A percentile compares a stretch with the other conserved stretches of the same genome.
Evolutionary conservation across 305 asterid genomes (phyloP).

Genomic region (Stenogyne calaminthoides): DNA sequence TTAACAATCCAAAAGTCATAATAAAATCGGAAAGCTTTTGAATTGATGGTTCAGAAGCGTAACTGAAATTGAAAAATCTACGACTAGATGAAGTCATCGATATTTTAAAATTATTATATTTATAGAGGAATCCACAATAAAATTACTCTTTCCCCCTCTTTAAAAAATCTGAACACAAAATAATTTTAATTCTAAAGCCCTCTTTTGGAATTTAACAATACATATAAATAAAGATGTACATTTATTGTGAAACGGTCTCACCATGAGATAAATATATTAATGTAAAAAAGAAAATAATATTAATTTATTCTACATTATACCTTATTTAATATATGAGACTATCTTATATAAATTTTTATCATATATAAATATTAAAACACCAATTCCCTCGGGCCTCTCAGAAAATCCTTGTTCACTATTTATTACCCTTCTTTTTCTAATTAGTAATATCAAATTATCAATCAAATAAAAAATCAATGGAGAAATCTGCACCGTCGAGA

Average conservation of each 20-base stretch:
- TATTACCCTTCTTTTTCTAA: not conserved
- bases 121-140: not conserved
- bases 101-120: slow-evolving; percentile 21
- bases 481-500: slow-evolving; percentile 27
- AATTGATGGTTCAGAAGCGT: too few relatives aligned
- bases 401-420: not conserved
- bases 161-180: slow-evolving; percentile 21
- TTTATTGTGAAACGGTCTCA: too few relatives aligned
- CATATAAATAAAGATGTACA: too few relatives aligned
- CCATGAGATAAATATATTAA: too few relatives aligned
- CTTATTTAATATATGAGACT: too few relatives aligned
- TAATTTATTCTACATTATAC: too few relatives aligned
- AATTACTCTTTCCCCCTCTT: slow-evolving; percentile 21
- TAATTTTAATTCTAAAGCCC: not conserved
- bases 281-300: not conserved
- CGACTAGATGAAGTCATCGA: not conserved
- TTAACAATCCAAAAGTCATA: too few relatives aligned
- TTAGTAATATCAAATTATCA: not conserved
- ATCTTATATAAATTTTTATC: too few relatives aligned
- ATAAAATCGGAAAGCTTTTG: too few relatives aligned
- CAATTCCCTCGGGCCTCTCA: not conserved
- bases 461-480: slow-evolving; percentile 17
- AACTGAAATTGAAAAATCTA: too few relatives aligned
- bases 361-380: too few relatives aligned
- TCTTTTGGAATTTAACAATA: not conserved